Conservation (phyloP, 352 stramenopile species). For the Phytophthora sojae region DNA sequence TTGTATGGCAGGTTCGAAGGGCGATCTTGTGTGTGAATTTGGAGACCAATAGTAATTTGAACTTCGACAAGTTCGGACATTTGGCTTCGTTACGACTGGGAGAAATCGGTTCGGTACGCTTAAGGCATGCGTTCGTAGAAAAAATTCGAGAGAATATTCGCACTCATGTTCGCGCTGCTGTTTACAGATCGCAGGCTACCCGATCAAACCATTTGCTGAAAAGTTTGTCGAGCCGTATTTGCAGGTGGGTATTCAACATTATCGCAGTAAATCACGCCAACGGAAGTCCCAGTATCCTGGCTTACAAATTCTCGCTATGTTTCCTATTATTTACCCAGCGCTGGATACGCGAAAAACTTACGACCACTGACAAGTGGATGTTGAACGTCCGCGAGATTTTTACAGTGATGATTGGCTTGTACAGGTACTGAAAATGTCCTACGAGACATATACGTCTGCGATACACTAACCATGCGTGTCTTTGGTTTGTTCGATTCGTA, state of each 20-base stretch:
- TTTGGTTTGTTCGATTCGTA: neutral
- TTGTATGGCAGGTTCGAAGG: constrained; percentile 53
- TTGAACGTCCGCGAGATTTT: constrained; percentile 80
- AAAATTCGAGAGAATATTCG: neutral
- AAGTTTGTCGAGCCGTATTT: constrained; percentile 80
- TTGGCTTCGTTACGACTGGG: constrained; percentile 70
- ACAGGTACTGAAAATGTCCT: constrained; percentile 50
- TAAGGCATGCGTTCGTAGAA: neutral
- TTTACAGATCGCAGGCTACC: constrained; percentile 73
- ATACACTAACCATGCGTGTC: constrained; percentile 1
- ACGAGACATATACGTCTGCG: neutral
- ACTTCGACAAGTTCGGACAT: constrained; percentile 86
- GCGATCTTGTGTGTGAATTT: constrained; percentile 78
- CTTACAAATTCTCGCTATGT: neutral
- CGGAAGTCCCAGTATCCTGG: neutral
- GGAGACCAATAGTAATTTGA: constrained; percentile 64
- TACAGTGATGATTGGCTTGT: constrained; percentile 79
- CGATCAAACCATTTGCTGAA: constrained; percentile 82
- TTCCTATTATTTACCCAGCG: constrained; percentile 39
- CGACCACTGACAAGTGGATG: constrained; percentile 45
- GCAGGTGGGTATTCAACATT: constrained; percentile 37
- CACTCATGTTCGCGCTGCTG: constrained; percentile 14
- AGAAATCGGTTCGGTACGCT: constrained; percentile 70
- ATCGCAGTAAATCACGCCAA: neutral
- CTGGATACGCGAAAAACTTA: constrained; percentile 83